phyloP scores from a whole-genome alignment of 192 early-diverging fungal species.

The Jimgerdemannia lactiflua region DNA sequence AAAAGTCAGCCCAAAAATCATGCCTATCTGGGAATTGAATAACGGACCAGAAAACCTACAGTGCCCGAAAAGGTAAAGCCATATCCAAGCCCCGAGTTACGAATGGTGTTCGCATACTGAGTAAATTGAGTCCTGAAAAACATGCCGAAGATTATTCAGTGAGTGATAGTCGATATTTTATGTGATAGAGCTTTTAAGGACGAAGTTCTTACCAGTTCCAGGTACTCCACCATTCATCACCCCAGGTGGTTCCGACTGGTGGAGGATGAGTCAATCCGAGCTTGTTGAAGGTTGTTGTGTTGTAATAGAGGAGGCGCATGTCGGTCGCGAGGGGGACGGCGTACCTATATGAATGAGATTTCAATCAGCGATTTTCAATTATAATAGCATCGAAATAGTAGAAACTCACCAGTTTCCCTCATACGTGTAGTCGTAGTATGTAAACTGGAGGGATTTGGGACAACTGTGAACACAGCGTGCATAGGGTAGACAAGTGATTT shows the following conservation, averaged over 20 bases:
- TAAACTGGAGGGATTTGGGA: background rate
- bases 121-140: background rate
- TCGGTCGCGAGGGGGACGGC: conserved; percentile 12
- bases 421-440: conserved; percentile 13
- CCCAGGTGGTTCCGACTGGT: conserved; percentile 10
- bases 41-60: background rate
- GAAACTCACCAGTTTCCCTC: conserved; percentile 9
- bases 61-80: conserved; percentile 8
- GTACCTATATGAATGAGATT: background rate
- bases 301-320: conserved; percentile 11
- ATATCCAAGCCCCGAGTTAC: conserved; percentile 12
- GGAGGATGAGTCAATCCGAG: conserved; percentile 8
- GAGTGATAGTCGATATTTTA: background rate
- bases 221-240: conserved; percentile 9
- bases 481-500: background rate
- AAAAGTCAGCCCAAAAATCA: background rate
- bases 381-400: background rate
- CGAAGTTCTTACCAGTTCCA: background rate
- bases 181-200: background rate
- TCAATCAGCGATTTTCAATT: background rate
- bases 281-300: conserved; percentile 9
- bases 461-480: too few species aligned
- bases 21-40: background rate
- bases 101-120: background rate
- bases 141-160: background rate